Evolutionary conservation across 345 rosid species (phyloP), one percentile per base, ranked within the genome.

Genomic region (Populus deltoides): DNA sequence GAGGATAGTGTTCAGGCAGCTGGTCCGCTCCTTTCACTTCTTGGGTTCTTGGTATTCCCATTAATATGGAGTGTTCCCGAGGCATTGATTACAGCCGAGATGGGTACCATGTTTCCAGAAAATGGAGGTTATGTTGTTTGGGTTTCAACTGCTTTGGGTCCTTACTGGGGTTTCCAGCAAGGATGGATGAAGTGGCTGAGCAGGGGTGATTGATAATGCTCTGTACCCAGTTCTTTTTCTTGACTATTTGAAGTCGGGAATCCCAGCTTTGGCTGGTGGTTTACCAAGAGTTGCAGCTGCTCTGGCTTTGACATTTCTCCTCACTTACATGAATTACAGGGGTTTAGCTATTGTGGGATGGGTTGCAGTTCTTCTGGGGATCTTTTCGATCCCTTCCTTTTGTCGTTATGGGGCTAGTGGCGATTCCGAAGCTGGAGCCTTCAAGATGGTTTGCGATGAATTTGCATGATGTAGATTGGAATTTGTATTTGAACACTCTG

Each of bases 101-200:
- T 92, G 97, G 90, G 92, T 7, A 92, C 97, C 67, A 89, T 92
- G 97, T 90, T 87, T 71, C 97, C 97, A 0, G 97, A 92, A 82
- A 87, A 92, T 73, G 92, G 97, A n/a, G 97, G 97, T 45, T 92
- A 92, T 63, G 97, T 92, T 20, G 92, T 90, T 24, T 92, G 97
- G 97, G 97, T 92, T 41, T 87, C 92, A 0, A 65, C 94, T 13
- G 90, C 94, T 20, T 76, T 90, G 76, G 94, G 97, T 29, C 92
- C 90, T 2, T 90, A 83, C 55, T 92, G 92, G 92, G 97, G 96
- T 45, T 92, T 90, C 76, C 97, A 92, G 84, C 97, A 92, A 84
- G 97, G 94, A 20, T 92, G 94, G 97, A 87, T 92, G 90, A 92
- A 92, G 78, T 90, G 97, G 94, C 84, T 92, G 18, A 90, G 97